Conservation (phyloP, 768 basidiomycete species). For the Russula olivacea region DNA sequence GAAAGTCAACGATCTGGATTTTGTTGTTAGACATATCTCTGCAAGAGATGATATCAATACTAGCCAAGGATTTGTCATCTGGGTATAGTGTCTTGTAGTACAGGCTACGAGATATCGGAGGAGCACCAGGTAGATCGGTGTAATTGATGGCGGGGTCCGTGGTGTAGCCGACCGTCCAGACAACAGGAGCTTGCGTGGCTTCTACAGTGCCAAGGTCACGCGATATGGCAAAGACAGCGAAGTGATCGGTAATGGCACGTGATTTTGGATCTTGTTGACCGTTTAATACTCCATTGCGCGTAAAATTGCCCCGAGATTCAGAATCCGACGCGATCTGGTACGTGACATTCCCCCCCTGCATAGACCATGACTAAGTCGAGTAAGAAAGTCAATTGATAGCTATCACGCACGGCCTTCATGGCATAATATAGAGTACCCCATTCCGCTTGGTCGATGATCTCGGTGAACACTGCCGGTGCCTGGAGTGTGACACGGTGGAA, state of each 20-base stretch:
- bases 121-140: constrained; percentile 34
- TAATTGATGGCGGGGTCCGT: constrained; percentile 29
- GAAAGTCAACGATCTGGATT: constrained; percentile 38
- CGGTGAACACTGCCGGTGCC: constrained; percentile 8
- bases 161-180: constrained; percentile 30
- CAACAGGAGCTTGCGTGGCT: constrained; percentile 24
- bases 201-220: constrained; percentile 28
- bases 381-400: too few relatives aligned
- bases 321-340: constrained; percentile 20
- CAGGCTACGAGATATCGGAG: constrained; percentile 37
- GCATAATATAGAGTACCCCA: constrained; percentile 25
- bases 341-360: constrained; percentile 18
- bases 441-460: constrained; percentile 21
- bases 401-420: constrained; percentile 13
- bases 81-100: constrained; percentile 40
- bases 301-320: constrained; percentile 24
- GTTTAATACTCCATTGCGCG: constrained; percentile 19
- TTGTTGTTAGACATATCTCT: not conserved
- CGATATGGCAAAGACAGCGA: constrained; percentile 29
- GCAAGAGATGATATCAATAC: not conserved
- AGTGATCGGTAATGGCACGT: constrained; percentile 18
- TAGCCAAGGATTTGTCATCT: constrained; percentile 27
- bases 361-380: not conserved
- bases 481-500: constrained; percentile 21
- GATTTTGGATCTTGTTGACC: constrained; percentile 15